phyloP scores from a whole-genome alignment of 331 rosid genomes.

The Acacia pycnantha region DNA sequence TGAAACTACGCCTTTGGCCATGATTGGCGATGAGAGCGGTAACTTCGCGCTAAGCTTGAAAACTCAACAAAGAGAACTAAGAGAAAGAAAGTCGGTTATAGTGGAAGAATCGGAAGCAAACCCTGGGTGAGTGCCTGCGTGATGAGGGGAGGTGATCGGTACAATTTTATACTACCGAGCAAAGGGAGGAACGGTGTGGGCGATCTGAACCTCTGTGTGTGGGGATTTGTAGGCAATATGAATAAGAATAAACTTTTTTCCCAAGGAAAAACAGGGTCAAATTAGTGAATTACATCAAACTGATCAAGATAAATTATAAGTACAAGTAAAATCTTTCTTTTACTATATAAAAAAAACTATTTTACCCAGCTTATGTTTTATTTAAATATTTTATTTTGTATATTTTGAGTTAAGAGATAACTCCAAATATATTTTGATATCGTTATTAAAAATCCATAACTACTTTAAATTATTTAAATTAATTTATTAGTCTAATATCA shows the following conservation, averaged over 20 bases:
- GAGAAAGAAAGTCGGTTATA: neutral
- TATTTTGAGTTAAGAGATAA: no score
- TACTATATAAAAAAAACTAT: no score
- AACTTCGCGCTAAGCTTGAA: neutral
- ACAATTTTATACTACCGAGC: neutral
- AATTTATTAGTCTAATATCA: no score
- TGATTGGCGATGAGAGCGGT: constrained; percentile 16
- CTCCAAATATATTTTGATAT: no score
- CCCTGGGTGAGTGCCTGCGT: neutral
- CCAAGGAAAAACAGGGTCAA: no score
- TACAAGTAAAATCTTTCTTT: no score
- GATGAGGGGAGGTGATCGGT: neutral
- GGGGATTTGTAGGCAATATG: neutral
- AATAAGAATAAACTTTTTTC: neutral
- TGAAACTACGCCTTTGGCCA: constrained; percentile 78
- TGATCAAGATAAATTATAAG: no score
- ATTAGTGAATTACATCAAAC: no score
- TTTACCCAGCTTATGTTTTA: no score
- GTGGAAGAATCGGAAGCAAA: neutral
- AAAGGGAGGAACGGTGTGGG: neutral
- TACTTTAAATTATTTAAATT: no score
- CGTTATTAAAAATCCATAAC: no score
- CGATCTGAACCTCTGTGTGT: neutral
- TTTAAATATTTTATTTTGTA: no score
- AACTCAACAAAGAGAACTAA: neutral